phyloP scores from a whole-genome alignment of 192 early-diverging fungal genomes.

The Entomortierella lignicola region DNA sequence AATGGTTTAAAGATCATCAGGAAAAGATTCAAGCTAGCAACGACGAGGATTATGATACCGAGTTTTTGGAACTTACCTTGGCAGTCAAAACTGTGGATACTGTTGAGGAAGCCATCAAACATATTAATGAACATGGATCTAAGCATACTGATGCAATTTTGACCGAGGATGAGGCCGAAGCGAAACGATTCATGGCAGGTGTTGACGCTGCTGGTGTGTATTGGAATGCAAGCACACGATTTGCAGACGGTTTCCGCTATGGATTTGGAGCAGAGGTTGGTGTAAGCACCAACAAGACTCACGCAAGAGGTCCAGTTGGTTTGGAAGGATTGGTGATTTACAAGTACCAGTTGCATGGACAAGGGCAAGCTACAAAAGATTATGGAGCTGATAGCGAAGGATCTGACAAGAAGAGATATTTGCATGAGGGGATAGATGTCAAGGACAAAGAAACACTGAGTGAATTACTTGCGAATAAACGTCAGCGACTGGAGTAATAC shows the following conservation, averaged over 20 bases:
- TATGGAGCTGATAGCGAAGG: conserved; percentile 78
- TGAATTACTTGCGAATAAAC: conserved; percentile 15
- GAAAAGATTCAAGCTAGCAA: conserved; percentile 52
- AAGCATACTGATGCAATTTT: conserved; percentile 98
- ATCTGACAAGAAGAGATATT: conserved; percentile 67
- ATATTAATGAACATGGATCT: conserved; percentile 93
- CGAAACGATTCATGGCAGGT: conserved; percentile 87
- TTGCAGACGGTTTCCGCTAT: conserved; percentile 98
- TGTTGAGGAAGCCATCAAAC: conserved; percentile 84
- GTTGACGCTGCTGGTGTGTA: conserved; percentile 99
- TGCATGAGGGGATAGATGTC: conserved; percentile 74
- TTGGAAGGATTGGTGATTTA: conserved; percentile 98
- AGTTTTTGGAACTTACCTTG: conserved; percentile 89
- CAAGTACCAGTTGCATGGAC: conserved; percentile 93
- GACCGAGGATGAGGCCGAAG: conserved; percentile 77
- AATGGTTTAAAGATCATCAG: conserved; percentile 33
- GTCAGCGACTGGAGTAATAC: conserved; percentile 10
- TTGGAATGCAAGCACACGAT: conserved; percentile 96
- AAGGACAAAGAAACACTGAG: conserved; percentile 22
- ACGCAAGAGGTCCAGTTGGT: conserved; percentile 97
- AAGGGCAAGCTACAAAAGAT: conserved; percentile 84
- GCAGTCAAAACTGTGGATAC: conserved; percentile 83
- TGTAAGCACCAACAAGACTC: conserved; percentile 98
- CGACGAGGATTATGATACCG: conserved; percentile 85
- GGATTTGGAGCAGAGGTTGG: conserved; percentile 99